phyloP scores from a whole-genome alignment of 257 asterid genomes.

The Apocynum venetum region DNA sequence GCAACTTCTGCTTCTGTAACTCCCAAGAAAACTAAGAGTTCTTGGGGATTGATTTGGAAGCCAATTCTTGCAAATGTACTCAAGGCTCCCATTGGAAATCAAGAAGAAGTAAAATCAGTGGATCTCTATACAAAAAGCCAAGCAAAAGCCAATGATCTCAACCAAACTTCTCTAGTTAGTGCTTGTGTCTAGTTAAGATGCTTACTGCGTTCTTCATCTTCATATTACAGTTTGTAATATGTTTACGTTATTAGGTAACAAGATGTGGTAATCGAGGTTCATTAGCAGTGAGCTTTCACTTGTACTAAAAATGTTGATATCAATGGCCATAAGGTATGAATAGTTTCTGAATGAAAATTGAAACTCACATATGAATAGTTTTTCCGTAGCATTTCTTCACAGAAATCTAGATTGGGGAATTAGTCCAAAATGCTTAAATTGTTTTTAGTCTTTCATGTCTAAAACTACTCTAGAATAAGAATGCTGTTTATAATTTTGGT shows the following conservation, averaged over 20 bases:
- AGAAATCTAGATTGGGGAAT: no score
- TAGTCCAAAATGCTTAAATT: no score
- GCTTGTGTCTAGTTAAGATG: not conserved
- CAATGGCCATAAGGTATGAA: not conserved
- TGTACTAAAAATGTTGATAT: not conserved
- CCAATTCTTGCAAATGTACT: constrained; percentile 23
- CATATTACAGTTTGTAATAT: not conserved
- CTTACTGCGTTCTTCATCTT: not conserved
- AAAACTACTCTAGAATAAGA: no score
- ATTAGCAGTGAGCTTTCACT: constrained; percentile 1
- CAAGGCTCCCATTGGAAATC: constrained; percentile 14
- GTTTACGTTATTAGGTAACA: not conserved
- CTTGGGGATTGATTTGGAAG: constrained; percentile 36
- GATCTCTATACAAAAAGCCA: constrained; percentile 15
- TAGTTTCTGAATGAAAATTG: not conserved
- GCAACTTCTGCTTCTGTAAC: constrained; percentile 11
- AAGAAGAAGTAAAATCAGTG: constrained; percentile 8
- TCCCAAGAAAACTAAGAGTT: constrained; percentile 17
- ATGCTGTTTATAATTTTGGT: no score
- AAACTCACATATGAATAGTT: not conserved
- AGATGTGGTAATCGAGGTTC: not conserved
- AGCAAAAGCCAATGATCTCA: not conserved
- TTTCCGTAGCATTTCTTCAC: not conserved
- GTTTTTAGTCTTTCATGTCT: no score
- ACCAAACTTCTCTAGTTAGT: not conserved